Base-by-base conservation (phyloP, 2,329 filamentous ascomycete species). In the Trichoderma sp. region DNA sequence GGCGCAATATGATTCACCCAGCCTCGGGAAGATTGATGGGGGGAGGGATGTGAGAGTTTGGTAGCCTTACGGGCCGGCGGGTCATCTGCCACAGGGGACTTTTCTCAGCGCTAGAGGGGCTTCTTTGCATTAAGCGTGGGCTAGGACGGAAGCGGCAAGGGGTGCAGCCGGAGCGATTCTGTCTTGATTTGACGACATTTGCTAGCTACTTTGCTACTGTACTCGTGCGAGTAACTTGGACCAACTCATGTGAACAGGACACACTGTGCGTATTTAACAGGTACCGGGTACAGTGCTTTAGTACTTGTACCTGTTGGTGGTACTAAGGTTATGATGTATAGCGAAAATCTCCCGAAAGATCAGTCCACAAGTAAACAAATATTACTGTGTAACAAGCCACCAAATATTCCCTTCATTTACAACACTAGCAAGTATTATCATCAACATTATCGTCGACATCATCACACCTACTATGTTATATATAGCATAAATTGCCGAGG, bases 41-140 rank as follows among this genome's bases (percentile, higher is more conserved):
- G 65, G n/a, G 65, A 6, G 7, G 65, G n/a, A 53, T 33, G 45
- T 33, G 50, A 33, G 59, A 50, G 68, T 71, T 63, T 71, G 68
- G 56, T 63, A 71, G 68, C 68, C 68, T 71, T 71, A 63, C 41
- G 62, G 53, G 50, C 41, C 45, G 29, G 66, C 67, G 67, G 67
- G 67, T 71, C 68, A 71, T 71, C 67, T 71, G 68, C 68, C 68
- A 63, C 68, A 71, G 68, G 68, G 68, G 68, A 71, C 56, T 71
- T 71, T 62, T 62, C 50, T 50, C 68, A 50, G 56, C 68, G 68
- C 68, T 71, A 60, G 67, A 63, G 59, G 38, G 35, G 35, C 29
- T 24, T 50, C 68, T 27, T 33, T 63, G 68, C 56, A 33, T 63
- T 24, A 71, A 63, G 38, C 59, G 24, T 45, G 38, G 3, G 9